phyloP scores from a whole-genome alignment of 192 early-diverging fungal species.

The Coemansia umbellata region DNA sequence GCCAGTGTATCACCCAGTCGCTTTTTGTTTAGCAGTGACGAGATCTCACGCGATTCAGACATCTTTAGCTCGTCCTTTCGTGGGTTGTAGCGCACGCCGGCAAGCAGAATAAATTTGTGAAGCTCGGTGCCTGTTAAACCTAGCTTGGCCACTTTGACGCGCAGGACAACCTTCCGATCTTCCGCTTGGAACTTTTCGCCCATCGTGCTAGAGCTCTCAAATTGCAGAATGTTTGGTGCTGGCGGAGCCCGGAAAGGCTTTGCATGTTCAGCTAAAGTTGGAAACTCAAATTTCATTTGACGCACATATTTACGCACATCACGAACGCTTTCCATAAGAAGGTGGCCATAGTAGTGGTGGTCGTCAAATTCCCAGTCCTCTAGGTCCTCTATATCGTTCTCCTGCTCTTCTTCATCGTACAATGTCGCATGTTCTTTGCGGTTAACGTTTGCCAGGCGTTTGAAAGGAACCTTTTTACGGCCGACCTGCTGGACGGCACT shows the following conservation, averaged over 20 bases:
- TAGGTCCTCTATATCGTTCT: slow-evolving; percentile 12
- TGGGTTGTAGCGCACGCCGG: slow-evolving; percentile 39
- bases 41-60: slow-evolving; percentile 35
- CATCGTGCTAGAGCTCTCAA: slow-evolving; percentile 40
- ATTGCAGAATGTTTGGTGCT: slow-evolving; percentile 18
- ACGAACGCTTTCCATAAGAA: slow-evolving; percentile 37
- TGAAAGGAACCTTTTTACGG: slow-evolving; percentile 27
- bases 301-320: slow-evolving; percentile 48
- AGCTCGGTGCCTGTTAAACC: slow-evolving; percentile 32
- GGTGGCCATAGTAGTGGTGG: slow-evolving; percentile 38
- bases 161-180: slow-evolving; percentile 43
- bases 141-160: slow-evolving; percentile 29
- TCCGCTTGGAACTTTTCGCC: slow-evolving; percentile 34
- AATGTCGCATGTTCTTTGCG: slow-evolving; percentile 29
- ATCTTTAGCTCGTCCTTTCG: slow-evolving; percentile 45
- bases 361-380: slow-evolving; percentile 29
- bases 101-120: slow-evolving; percentile 50
- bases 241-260: slow-evolving; percentile 36
- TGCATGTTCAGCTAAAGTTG: slow-evolving; percentile 31
- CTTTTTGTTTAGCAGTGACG: slow-evolving; percentile 47
- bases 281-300: slow-evolving; percentile 41
- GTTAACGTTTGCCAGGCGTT: slow-evolving; percentile 4
- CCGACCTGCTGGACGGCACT: slow-evolving; percentile 24
- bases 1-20: slow-evolving; percentile 34
- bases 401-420: slow-evolving; percentile 36